A percentile compares a stretch with the other conserved stretches of the same genome.
phyloP scores from a whole-genome alignment of 1,284 basidiomycete species.

The Wallemia hederae region DNA sequence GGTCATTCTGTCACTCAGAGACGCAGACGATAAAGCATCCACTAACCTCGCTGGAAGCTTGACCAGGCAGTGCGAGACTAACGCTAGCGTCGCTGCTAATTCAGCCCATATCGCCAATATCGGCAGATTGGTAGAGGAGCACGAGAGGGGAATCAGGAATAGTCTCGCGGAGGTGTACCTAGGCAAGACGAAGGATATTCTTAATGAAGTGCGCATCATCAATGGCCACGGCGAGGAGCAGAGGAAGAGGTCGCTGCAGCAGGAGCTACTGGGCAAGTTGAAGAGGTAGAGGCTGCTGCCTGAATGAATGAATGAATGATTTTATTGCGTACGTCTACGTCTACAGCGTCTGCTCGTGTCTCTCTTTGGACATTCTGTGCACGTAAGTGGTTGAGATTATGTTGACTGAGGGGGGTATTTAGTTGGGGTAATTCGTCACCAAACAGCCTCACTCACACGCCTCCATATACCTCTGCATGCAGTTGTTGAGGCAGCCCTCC shows the following conservation, averaged over 20 bases:
- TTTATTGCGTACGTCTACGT: neutral
- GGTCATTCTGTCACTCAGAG: slow-evolving; percentile 65
- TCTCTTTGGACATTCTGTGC: neutral
- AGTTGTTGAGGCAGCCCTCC: neutral
- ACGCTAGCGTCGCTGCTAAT: slow-evolving; percentile 43
- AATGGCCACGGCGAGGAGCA: slow-evolving; percentile 58
- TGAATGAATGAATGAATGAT: too few relatives aligned
- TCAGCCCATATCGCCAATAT: slow-evolving; percentile 71
- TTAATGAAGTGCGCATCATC: slow-evolving; percentile 61
- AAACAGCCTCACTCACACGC: neutral
- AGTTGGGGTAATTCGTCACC: neutral
- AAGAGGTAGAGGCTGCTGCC: slow-evolving; percentile 1
- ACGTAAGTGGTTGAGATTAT: neutral
- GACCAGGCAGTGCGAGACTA: slow-evolving; percentile 69
- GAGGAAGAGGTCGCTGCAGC: slow-evolving; percentile 58
- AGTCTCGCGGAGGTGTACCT: slow-evolving; percentile 91
- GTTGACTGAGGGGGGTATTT: neutral
- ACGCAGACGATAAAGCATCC: slow-evolving; percentile 29
- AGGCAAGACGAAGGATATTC: slow-evolving; percentile 85
- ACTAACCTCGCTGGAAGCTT: slow-evolving; percentile 76
- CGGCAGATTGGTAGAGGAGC: slow-evolving; percentile 84
- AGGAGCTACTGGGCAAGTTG: slow-evolving; percentile 51
- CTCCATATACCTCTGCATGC: neutral
- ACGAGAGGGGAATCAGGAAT: slow-evolving; percentile 97
- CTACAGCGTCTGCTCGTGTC: neutral